Evolutionary conservation across 2,329 filamentous ascomycete genomes (phyloP).

Genomic region (Monosporascus sp.): DNA sequence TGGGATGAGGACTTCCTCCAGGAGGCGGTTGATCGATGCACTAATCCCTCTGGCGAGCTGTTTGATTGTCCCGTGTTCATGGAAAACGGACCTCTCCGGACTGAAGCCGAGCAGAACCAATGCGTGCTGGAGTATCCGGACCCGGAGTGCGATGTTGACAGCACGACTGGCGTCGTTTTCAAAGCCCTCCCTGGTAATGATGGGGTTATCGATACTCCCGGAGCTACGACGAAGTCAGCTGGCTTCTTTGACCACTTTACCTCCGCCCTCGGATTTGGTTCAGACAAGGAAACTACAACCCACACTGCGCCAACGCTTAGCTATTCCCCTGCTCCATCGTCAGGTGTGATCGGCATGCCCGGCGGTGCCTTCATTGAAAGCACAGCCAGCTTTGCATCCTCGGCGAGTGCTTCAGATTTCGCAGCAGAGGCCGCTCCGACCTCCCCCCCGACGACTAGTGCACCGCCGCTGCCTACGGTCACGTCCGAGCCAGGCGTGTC

Average conservation of each 20-base stretch:
- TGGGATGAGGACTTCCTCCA: constrained; percentile 69
- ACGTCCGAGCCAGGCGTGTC: constrained; percentile 28
- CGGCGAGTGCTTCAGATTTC: constrained; percentile 8
- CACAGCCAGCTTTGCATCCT: constrained; percentile 5
- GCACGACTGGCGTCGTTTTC: constrained; percentile 48
- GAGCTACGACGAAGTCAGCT: constrained; percentile 11
- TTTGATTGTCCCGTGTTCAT: constrained; percentile 71
- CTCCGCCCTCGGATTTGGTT: constrained; percentile 6
- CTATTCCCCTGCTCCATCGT: constrained; percentile 18
- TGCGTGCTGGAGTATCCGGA: constrained; percentile 61
- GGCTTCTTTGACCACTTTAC: constrained; percentile 12
- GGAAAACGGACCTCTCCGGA: constrained; percentile 45
- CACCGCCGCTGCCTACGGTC: constrained; percentile 23
- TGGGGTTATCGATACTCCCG: constrained; percentile 29
- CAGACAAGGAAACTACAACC: constrained; percentile 10
- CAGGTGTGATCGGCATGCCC: constrained; percentile 7
- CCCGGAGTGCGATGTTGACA: constrained; percentile 31
- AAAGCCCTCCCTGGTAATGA: constrained; percentile 62
- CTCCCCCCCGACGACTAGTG: constrained; percentile 15
- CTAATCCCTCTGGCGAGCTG: constrained; percentile 62
- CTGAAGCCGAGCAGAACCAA: constrained; percentile 42
- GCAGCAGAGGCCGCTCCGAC: constrained; percentile 10
- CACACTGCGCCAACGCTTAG: constrained; percentile 20
- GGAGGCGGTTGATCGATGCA: constrained; percentile 69
- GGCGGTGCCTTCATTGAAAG: constrained; percentile 28